Evolutionary conservation across 129 eudicot genomes (phyloP), one percentile per base, ranked within the genome.

Genomic region (Pittosporum tobira): DNA sequence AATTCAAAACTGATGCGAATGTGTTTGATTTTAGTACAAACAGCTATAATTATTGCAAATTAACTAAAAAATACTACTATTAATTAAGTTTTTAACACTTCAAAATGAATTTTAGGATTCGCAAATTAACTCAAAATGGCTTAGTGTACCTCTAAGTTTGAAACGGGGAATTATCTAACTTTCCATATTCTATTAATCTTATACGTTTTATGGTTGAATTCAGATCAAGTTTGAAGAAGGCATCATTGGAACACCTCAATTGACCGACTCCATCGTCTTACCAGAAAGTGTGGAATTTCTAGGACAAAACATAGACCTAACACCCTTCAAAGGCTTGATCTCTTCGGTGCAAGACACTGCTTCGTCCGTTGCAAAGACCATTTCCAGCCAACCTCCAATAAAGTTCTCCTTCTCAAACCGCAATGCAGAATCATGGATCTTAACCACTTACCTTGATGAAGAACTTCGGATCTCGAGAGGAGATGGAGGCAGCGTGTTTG

Each of bases 401-500:
- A 89, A 82, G 50, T 82, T 89, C 64, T 63, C 85, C 59, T 51
- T 89, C 62, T 68, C 94, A 29, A 68, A 61, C 67, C 66, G 68
- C 1, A 82, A 71, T 34, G 83, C 93, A 7, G 86, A 85, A 54
- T 89, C 97, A 3, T 89, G 97, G 97, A 72, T 89, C 21, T 74
- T 89, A 20, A 89, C 97, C 13, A 89, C 97, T 43, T 89, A 89
- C 69, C 94, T 89, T 3, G 97, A 89, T 48, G 72, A 82, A 37
- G 95, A 89, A 62, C 84, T 89, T 69, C 71, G 97, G 27, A 85
- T 89, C 73, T 89, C 97, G 1, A 85, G 95, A 68, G 95, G 93
- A 55, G 97, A 89, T 52, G 88, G 86, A 4, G 97, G 97, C 61
- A 85, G 94, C 20, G 70, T 89, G 19, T 89, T 89, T 60, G 97